Evolutionary conservation across 768 basidiomycete species (phyloP), one percentile per base, ranked within the genome.

Genomic region (Trametes cubensis): DNA sequence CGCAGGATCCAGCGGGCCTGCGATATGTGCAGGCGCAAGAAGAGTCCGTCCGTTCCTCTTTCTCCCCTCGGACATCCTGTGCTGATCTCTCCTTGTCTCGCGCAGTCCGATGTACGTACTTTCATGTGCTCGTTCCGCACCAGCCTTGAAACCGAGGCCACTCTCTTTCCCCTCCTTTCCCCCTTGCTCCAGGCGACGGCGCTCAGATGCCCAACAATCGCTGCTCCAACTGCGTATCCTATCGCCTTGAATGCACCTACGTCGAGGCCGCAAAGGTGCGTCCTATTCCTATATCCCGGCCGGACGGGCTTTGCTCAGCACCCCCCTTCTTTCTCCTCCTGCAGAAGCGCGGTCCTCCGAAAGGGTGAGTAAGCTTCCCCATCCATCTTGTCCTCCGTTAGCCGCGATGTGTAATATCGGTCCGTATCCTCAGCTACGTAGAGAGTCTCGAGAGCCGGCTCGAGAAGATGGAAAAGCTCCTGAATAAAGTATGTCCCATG

Each of bases 11-110:
- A 90, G 73, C 76, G 91, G 28, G 91, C 91, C 7, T 94, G 92
- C 70, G 92, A 94, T 69, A 82, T 86, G 0, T 94, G 92, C 70
- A 79, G 92, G 40, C 79, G 90, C 60, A 94, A 93, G 80, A 95
- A 95, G 77, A 86, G 90, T 88, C 60, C 64, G 83, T 74, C 30
- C 17, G 13, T 21, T 56, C 7, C 69, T 71, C 60, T n/a, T 21
- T 25, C 58, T 47, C 53, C n/a, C 20, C 47, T 21, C 42, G 51
- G 15, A 41, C 48, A 10, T n/a, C 47, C 10, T 38, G 48, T 23
- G 41, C 47, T 59, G 25, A 49, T 39, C 57, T 20, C 46, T 20
- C 14, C 23, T 38, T 18, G 21, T 8, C 61, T 52, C 26, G 25
- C 20, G 15, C 63, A 87, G 88, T 90, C 72, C 80, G 88, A 74